Percentiles rank a stretch among this genome's conserved stretches.
phyloP scores from a whole-genome alignment of 192 early-diverging fungal genomes.

The Podila epigama region DNA sequence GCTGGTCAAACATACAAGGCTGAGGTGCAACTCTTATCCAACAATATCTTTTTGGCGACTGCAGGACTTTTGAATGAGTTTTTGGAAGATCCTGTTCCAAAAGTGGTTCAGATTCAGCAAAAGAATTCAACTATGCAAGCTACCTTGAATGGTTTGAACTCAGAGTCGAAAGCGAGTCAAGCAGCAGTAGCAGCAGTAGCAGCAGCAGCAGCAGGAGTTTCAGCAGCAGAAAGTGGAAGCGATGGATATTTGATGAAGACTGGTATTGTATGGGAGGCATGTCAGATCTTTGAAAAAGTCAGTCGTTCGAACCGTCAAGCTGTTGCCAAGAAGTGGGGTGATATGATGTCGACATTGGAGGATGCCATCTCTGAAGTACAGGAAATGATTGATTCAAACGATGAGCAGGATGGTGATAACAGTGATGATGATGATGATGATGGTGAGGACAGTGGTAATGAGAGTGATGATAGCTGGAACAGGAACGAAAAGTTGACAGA shows the following conservation, averaged over 20 bases:
- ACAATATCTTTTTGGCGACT: constrained; percentile 36
- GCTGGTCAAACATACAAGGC: constrained; percentile 47
- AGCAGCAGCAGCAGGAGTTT: not conserved
- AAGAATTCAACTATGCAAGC: constrained; percentile 7
- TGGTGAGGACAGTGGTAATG: constrained; percentile 32
- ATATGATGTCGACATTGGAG: constrained; percentile 48
- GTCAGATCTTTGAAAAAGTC: constrained; percentile 47
- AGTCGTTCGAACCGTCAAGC: constrained; percentile 44
- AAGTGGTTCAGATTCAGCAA: constrained; percentile 27
- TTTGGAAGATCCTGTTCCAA: constrained; percentile 35
- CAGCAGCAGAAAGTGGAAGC: not conserved
- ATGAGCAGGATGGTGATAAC: constrained; percentile 21
- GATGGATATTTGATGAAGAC: constrained; percentile 48
- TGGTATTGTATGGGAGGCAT: constrained; percentile 54
- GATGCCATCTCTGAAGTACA: constrained; percentile 50
- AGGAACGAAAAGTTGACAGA: constrained; percentile 42
- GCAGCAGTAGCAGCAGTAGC: not conserved
- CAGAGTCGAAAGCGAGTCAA: no score
- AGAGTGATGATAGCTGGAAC: constrained; percentile 51
- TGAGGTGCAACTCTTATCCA: constrained; percentile 32
- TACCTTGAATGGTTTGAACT: not conserved
- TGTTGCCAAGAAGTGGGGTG: constrained; percentile 50
- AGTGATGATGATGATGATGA: constrained; percentile 13
- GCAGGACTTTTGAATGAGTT: constrained; percentile 49
- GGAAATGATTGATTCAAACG: constrained; percentile 47